Base-by-base conservation (phyloP, 805 yeast genomes). In the Candida gorgasii region DNA sequence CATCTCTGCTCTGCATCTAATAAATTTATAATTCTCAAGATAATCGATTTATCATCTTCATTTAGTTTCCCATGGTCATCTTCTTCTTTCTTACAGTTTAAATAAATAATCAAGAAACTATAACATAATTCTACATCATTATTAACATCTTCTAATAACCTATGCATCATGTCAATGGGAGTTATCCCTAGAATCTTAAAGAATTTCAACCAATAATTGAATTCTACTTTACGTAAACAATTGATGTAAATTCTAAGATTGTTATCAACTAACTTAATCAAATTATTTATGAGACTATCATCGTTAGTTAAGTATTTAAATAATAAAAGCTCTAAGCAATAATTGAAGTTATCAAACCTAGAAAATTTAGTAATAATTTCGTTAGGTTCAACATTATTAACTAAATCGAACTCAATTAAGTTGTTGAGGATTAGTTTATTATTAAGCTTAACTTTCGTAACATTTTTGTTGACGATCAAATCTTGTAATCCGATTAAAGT, bases 181-280 rank as follows among this genome's bases (percentile, higher is more conserved):
- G 72, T 65, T 24, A 67, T 63, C 3, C 63, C 54, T 17, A 73
- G 54, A 17, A 67, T 60, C 3, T 55, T 48, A 51, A 78, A 78
- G 43, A 77, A 76, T n/a, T 54, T 57, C 4, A 59, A 39, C 86
- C 86, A 80, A 53, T 75, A 75, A 30, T 65, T 69, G 37, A 74
- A 68, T 51, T 80, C 86, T 12, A 79, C 79, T 46, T 80, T 80
- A 23, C 86, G 61, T 24, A 82, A 75, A 50, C 84, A 79, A 46
- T 74, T 77, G 35, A 78, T 64, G 41, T 69, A 72, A n/a, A 78
- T 68, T 24, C 58, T 54, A 17, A 57, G 42, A 16, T 43, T 31
- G 16, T 45, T 35, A 22, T 46, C 41, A 12, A 42, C 27, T 6
- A 43, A 23, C 36, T 44, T 34, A 13, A 48, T 39, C 12, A 48